These are phyloP conservation scores for Cryptococcus depauperatus DNA, from an alignment of 1,284 basidiomycete species.

Conservation along the genomic window DNA sequence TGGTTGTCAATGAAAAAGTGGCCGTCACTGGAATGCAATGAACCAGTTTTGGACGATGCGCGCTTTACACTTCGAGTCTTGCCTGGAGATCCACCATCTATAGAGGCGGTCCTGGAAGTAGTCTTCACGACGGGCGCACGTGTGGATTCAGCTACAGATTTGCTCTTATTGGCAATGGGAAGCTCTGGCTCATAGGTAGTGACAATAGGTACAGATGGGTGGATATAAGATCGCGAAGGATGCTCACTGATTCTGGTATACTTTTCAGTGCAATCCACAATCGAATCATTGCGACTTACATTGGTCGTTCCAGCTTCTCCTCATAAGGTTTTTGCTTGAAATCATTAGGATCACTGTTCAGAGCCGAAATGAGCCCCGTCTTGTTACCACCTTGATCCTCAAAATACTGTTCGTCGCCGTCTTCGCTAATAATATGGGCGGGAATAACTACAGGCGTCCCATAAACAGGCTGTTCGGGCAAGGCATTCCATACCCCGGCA, in stretches of 20 bases:
- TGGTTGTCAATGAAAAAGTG: background rate
- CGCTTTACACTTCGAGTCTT: constrained; percentile 9
- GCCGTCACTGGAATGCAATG: constrained; percentile 13
- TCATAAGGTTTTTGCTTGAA: constrained; percentile 4
- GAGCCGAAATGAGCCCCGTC: constrained; percentile 3
- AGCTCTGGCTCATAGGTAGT: constrained; percentile 31
- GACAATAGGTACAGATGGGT: constrained; percentile 29
- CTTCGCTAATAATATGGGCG: background rate
- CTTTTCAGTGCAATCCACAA: background rate
- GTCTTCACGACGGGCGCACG: constrained; percentile 12
- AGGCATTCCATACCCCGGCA: background rate
- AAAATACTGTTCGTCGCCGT: background rate
- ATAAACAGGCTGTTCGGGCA: background rate
- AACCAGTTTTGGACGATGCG: constrained; percentile 15
- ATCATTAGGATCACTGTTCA: constrained; percentile 9
- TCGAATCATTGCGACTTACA: constrained; percentile 8
- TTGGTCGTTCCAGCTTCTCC: constrained; percentile 9
- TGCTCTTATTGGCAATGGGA: constrained; percentile 16
- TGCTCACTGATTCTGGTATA: constrained; percentile 11
- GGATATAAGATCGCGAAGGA: constrained; percentile 40
- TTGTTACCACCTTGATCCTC: background rate
- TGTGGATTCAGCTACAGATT: constrained; percentile 16
- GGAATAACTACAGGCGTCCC: background rate
- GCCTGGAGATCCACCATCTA: background rate
- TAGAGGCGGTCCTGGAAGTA: background rate